These are phyloP conservation scores for Colletotrichum tabaci DNA, from an alignment of 2,329 filamentous ascomycete genomes.

Conservation along the genomic window DNA sequence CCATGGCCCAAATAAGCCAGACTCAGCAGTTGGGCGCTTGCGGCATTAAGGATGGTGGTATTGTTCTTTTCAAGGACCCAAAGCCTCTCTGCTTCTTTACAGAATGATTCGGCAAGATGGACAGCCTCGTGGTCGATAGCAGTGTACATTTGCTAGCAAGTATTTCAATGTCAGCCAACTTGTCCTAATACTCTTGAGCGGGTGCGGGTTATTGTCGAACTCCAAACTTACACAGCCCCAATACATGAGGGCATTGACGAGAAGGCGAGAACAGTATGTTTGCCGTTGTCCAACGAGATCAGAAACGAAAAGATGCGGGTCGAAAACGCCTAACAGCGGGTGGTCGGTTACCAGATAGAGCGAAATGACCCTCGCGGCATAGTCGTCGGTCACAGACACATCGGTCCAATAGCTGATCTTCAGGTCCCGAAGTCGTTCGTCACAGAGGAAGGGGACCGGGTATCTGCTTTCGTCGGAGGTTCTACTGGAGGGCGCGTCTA, in stretches of 20 bases:
- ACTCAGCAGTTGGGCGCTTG: slow-evolving; percentile 52
- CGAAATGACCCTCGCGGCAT: slow-evolving; percentile 53
- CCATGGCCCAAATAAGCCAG: slow-evolving; percentile 53
- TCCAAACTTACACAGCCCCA: slow-evolving; percentile 52
- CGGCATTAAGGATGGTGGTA: slow-evolving; percentile 46
- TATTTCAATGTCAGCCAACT: background rate
- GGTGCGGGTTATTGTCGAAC: too few species aligned
- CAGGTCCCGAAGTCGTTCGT: slow-evolving; percentile 49
- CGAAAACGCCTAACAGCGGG: slow-evolving; percentile 55
- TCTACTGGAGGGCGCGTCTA: background rate
- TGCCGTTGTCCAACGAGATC: slow-evolving; percentile 48
- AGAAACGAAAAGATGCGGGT: slow-evolving; percentile 52
- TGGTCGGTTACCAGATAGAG: slow-evolving; percentile 56
- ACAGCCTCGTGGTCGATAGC: slow-evolving; percentile 40
- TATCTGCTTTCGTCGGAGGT: slow-evolving; percentile 6
- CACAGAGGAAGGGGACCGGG: slow-evolving; percentile 44
- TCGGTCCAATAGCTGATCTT: slow-evolving; percentile 54
- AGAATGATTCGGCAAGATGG: background rate
- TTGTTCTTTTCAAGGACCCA: slow-evolving; percentile 45
- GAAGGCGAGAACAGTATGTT: slow-evolving; percentile 52
- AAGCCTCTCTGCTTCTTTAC: slow-evolving; percentile 47
- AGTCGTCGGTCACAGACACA: slow-evolving; percentile 48
- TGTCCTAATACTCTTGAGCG: too few species aligned
- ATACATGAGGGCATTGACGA: slow-evolving; percentile 54
- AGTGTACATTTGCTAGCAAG: slow-evolving; percentile 53